These are phyloP conservation scores for Pseudocercospora pini-densiflorae DNA, from an alignment of 2,329 filamentous ascomycete species.

Conservation along the genomic window DNA sequence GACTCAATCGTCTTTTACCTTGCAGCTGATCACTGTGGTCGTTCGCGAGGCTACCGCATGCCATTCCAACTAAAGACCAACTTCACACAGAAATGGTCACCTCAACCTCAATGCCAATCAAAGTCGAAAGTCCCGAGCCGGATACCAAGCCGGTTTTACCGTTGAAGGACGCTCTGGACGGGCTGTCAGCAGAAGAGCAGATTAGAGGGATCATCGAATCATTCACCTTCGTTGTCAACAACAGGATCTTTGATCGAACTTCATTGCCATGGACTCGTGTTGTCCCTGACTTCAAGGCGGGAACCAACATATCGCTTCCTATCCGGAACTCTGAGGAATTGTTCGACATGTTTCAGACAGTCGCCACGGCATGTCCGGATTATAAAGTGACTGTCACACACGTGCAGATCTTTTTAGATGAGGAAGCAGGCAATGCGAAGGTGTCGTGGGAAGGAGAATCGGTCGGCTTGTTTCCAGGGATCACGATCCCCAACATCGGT, in stretches of 20 bases:
- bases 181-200: neutral
- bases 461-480: neutral
- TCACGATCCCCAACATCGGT: neutral
- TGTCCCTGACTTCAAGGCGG: neutral
- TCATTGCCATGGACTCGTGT: neutral
- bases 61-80: neutral
- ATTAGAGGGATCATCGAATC: neutral
- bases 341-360: constrained; percentile 1
- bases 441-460: constrained; percentile 1
- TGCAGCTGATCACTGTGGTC: neutral
- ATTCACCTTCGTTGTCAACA: neutral
- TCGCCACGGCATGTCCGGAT: neutral
- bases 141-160: neutral
- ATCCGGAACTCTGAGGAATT: neutral
- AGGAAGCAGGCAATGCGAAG: neutral
- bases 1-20: neutral
- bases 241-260: neutral
- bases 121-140: neutral
- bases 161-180: neutral
- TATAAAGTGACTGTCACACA: neutral
- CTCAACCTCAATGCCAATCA: neutral
- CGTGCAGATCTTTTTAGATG: neutral
- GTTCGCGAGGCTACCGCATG: neutral
- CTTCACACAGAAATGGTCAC: neutral
- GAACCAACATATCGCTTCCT: neutral